A percentile compares a stretch with the other conserved stretches of the same genome.
These are phyloP conservation scores for Abrus pulchellus DNA, from an alignment of 306 rosid genomes.

Conservation along the genomic window DNA sequence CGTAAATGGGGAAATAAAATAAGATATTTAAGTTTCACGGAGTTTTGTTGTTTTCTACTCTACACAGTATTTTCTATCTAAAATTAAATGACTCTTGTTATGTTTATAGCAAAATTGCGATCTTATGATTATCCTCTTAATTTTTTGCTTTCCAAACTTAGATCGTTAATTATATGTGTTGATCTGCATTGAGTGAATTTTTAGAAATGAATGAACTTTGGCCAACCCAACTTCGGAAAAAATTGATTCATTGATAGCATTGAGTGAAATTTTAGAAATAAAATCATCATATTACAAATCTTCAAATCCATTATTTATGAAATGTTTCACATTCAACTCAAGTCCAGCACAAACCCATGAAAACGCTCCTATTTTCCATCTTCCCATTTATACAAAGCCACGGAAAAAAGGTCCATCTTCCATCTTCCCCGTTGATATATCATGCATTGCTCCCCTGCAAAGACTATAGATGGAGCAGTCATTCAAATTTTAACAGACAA, in stretches of 20 bases:
- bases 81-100: no score
- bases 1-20: no score
- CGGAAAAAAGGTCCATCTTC: not conserved
- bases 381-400: not conserved
- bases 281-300: not conserved
- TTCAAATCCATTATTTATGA: slow-evolving; percentile 2
- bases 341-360: not conserved
- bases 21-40: no score
- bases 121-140: not conserved
- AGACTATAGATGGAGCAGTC: slow-evolving; percentile 9
- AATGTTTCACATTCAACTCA: not conserved
- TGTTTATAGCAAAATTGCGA: no score
- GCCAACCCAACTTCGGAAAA: not conserved
- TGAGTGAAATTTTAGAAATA: not conserved
- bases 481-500: slow-evolving; percentile 4
- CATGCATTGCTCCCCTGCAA: slow-evolving; percentile 18
- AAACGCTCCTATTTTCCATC: not conserved
- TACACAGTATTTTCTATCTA: no score
- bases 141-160: not conserved
- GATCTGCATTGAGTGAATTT: not conserved
- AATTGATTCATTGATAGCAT: not conserved
- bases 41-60: no score
- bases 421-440: not conserved
- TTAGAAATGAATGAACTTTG: not conserved
- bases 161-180: not conserved